A percentile compares a stretch with the other conserved stretches of the same genome.
These are phyloP conservation scores for Spizellomyces sp. DNA, from an alignment of 192 early-diverging fungal genomes.

Conservation along the genomic window DNA sequence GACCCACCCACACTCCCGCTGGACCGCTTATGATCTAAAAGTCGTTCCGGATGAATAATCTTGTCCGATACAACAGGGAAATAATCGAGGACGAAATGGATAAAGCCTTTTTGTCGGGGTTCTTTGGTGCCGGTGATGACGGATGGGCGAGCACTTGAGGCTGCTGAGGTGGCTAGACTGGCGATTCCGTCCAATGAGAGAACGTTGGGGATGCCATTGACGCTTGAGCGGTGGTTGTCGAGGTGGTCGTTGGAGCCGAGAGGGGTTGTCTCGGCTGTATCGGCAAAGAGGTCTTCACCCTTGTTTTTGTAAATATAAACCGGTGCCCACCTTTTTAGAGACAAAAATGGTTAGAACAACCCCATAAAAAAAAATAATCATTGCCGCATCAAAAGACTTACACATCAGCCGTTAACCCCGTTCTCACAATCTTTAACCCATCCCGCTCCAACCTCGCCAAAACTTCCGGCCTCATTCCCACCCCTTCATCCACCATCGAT, in stretches of 20 bases:
- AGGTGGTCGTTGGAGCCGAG: not conserved
- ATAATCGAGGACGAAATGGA: slow-evolving; percentile 41
- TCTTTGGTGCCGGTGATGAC: slow-evolving; percentile 2
- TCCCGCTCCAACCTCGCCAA: slow-evolving; percentile 25
- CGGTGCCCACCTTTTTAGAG: slow-evolving; percentile 36
- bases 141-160: no score
- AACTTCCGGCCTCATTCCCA: no score
- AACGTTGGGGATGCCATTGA: no score
- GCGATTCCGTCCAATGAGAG: no score
- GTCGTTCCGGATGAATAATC: slow-evolving; percentile 24
- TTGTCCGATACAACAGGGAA: slow-evolving; percentile 25
- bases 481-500: no score
- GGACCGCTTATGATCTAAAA: not conserved
- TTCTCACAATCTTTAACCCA: slow-evolving; percentile 39
- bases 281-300: slow-evolving; percentile 1
- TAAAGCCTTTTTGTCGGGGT: slow-evolving; percentile 33
- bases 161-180: no score
- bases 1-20: not conserved
- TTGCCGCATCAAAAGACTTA: slow-evolving; percentile 24
- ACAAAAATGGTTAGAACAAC: slow-evolving; percentile 12
- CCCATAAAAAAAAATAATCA: not conserved
- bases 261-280: no score
- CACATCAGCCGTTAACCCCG: slow-evolving; percentile 33
- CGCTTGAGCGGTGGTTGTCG: no score
- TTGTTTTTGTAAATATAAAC: slow-evolving; percentile 38